Evolutionary conservation across 257 asterid species (phyloP).

Genomic region (Scutellaria baicalensis): DNA sequence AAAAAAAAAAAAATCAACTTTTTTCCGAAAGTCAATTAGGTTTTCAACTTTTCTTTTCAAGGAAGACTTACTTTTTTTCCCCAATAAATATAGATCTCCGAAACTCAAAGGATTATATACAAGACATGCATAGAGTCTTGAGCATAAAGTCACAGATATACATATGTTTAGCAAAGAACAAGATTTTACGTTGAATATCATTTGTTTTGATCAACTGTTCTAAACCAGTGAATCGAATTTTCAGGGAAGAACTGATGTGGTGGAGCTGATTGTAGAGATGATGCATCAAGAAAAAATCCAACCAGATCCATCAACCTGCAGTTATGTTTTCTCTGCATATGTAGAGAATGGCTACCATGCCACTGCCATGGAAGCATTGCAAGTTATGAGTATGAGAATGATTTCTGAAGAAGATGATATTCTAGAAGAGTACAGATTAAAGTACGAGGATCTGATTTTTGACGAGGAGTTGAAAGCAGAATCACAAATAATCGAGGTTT

Average conservation of each 20-base stretch:
- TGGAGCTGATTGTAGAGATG: constrained; percentile 66
- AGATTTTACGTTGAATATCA: neutral
- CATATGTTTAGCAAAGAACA: too few relatives aligned
- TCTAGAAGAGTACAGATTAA: constrained; percentile 36
- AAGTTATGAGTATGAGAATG: constrained; percentile 76
- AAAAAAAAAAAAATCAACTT: too few relatives aligned
- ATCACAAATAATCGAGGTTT: constrained; percentile 36
- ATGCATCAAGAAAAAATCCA: constrained; percentile 64
- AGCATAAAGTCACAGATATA: too few relatives aligned
- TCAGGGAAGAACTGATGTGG: constrained; percentile 70
- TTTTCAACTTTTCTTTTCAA: too few relatives aligned
- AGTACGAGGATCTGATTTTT: constrained; percentile 47
- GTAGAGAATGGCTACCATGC: constrained; percentile 37
- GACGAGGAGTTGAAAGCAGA: constrained; percentile 45
- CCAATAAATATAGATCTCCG: too few relatives aligned
- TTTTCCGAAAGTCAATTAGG: too few relatives aligned
- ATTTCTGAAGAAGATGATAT: constrained; percentile 41
- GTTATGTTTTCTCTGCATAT: constrained; percentile 61
- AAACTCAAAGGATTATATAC: too few relatives aligned
- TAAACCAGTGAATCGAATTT: constrained; percentile 6
- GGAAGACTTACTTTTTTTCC: too few relatives aligned
- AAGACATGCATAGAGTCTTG: too few relatives aligned
- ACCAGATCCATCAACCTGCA: constrained; percentile 79
- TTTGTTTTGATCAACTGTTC: neutral
- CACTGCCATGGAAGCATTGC: constrained; percentile 89